These are phyloP conservation scores for Pyrenophora tritici-repentis DNA, from an alignment of 2,329 filamentous ascomycete species.

Conservation along the genomic window DNA sequence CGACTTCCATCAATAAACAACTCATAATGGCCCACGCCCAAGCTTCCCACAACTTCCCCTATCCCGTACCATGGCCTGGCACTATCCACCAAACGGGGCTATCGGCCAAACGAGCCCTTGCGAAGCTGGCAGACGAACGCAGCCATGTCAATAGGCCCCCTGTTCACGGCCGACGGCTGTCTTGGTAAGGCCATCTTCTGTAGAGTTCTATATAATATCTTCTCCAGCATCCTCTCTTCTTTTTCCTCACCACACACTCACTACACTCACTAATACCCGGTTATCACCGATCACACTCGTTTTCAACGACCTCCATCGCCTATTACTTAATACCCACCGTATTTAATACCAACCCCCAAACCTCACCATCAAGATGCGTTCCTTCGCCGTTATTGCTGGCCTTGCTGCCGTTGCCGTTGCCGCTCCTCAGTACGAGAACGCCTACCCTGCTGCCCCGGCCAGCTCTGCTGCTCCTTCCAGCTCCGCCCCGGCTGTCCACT, in stretches of 20 bases:
- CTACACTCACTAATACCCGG: slow-evolving; percentile 43
- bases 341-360: slow-evolving; percentile 34
- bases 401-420: slow-evolving; percentile 35
- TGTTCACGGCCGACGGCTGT: slow-evolving; percentile 24
- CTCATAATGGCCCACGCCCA: slow-evolving; percentile 31
- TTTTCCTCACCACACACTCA: slow-evolving; percentile 47
- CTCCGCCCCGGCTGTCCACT: slow-evolving; percentile 5
- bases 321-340: slow-evolving; percentile 44
- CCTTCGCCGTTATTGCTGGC: slow-evolving; percentile 41
- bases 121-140: slow-evolving; percentile 33
- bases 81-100: slow-evolving; percentile 31
- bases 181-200: slow-evolving; percentile 33
- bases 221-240: slow-evolving; percentile 19
- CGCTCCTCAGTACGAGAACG: slow-evolving; percentile 29
- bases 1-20: slow-evolving; percentile 39
- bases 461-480: neutral
- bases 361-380: slow-evolving; percentile 47
- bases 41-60: slow-evolving; percentile 36
- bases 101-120: slow-evolving; percentile 32
- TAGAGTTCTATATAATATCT: slow-evolving; percentile 44
- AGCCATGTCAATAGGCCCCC: slow-evolving; percentile 31
- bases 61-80: slow-evolving; percentile 37
- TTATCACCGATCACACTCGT: slow-evolving; percentile 50
- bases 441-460: neutral
- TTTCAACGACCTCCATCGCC: slow-evolving; percentile 38